Evolutionary conservation across 345 rosid genomes (phyloP).

Genomic region (Cardamine resedifolia): DNA sequence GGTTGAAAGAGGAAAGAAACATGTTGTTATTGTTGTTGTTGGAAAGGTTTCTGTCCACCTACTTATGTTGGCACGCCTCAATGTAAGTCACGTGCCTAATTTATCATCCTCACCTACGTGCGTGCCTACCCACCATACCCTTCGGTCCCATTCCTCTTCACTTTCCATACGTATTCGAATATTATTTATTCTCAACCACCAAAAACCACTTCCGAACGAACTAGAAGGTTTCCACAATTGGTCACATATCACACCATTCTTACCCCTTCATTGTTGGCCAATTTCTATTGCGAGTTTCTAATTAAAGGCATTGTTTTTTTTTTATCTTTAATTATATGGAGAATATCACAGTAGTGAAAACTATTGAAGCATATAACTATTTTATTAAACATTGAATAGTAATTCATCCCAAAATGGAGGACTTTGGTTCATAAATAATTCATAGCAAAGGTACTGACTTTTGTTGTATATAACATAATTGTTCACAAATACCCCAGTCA

Average conservation of each 20-base stretch:
- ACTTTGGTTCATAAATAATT: no score
- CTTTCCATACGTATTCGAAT: background rate
- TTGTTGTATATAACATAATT: no score
- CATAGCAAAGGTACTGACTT: no score
- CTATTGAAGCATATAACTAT: background rate
- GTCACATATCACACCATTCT: background rate
- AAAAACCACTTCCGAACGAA: conserved; percentile 22
- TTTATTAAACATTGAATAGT: background rate
- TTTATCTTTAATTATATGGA: background rate
- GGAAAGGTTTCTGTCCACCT: conserved; percentile 23
- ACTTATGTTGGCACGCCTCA: conserved; percentile 27
- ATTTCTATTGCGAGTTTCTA: background rate
- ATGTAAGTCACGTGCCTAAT: conserved; percentile 22
- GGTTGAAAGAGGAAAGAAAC: conserved; percentile 33
- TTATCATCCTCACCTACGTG: background rate
- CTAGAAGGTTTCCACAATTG: conserved; percentile 1
- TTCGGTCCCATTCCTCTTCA: conserved; percentile 9
- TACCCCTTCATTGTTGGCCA: background rate
- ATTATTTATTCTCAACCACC: conserved; percentile 33
- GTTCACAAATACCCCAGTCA: no score
- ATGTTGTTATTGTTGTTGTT: conserved; percentile 23
- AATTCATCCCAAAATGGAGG: no score
- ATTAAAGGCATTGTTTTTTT: background rate
- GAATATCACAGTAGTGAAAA: background rate
- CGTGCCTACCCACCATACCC: conserved; percentile 12